Evolutionary conservation across 2,329 filamentous ascomycete species (phyloP).

Genomic region (Arthrobotrys conoides): DNA sequence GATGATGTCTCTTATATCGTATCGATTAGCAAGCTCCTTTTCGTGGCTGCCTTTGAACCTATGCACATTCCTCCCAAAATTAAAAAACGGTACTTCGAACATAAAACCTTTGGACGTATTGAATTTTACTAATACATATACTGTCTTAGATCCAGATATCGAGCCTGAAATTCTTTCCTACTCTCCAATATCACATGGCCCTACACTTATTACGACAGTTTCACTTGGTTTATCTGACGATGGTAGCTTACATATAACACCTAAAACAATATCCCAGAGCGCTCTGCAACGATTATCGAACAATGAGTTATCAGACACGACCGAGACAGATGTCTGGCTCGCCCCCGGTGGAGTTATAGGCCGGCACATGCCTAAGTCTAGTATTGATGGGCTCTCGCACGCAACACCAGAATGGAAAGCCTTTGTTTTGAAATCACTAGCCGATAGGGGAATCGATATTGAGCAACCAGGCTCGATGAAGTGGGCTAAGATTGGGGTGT

Average conservation of each 20-base stretch:
- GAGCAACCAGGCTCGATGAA: slow-evolving; percentile 5
- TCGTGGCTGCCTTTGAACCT: slow-evolving; percentile 56
- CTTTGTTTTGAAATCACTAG: slow-evolving; percentile 47
- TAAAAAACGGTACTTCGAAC: neutral
- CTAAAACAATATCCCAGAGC: slow-evolving; percentile 43
- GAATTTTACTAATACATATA: slow-evolving; percentile 11
- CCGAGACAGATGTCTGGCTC: slow-evolving; percentile 49
- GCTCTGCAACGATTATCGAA: slow-evolving; percentile 33
- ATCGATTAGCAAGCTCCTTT: slow-evolving; percentile 44
- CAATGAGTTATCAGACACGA: slow-evolving; percentile 18
- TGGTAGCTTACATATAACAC: slow-evolving; percentile 45
- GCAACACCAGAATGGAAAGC: slow-evolving; percentile 58
- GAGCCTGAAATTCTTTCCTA: slow-evolving; percentile 41
- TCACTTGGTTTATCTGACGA: slow-evolving; percentile 43
- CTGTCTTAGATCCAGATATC: neutral
- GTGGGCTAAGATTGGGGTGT: slow-evolving; percentile 46
- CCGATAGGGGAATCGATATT: slow-evolving; percentile 43
- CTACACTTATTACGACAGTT: slow-evolving; percentile 46
- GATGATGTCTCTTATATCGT: slow-evolving; percentile 56
- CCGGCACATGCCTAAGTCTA: slow-evolving; percentile 17
- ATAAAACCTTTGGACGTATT: neutral
- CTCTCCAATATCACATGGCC: slow-evolving; percentile 29
- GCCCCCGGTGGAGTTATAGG: slow-evolving; percentile 53
- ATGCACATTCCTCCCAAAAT: slow-evolving; percentile 45
- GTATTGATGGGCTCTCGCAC: slow-evolving; percentile 13